phyloP scores from a whole-genome alignment of 2,329 filamentous ascomycete genomes.

The Lasiodiplodia sp. region DNA sequence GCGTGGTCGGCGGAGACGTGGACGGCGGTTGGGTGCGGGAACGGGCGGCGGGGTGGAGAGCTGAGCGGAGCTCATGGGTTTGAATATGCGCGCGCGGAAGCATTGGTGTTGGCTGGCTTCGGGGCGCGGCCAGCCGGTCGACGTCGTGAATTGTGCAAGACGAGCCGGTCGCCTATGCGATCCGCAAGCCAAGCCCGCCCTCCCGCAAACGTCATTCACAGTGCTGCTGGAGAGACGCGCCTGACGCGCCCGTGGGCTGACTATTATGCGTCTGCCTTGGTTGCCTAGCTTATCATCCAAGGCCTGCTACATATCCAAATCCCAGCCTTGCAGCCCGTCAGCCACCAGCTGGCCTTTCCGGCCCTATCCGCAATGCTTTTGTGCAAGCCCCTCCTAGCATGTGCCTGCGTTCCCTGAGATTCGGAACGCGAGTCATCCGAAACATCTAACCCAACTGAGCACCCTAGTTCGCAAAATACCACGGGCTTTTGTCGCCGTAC shows the following conservation, averaged over 20 bases:
- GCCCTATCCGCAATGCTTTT: conserved; percentile 2
- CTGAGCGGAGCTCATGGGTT: conserved; percentile 9
- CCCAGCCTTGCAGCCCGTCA: conserved; percentile 3
- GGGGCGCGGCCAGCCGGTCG: conserved; percentile 9
- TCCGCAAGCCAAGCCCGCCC: conserved; percentile 19
- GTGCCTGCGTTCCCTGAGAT: background rate
- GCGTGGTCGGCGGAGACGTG: conserved; percentile 3
- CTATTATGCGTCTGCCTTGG: background rate
- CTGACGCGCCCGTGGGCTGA: background rate
- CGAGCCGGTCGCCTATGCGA: conserved; percentile 15
- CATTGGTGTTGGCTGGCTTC: conserved; percentile 26
- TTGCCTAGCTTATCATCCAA: background rate
- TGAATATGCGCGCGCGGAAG: background rate
- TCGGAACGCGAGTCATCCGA: conserved; percentile 16
- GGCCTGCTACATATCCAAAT: background rate
- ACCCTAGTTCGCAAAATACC: conserved; percentile 42
- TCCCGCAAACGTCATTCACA: conserved; percentile 13
- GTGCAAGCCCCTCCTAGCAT: conserved; percentile 4
- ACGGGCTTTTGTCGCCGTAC: conserved; percentile 56
- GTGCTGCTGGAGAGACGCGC: background rate
- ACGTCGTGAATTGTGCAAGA: conserved; percentile 21
- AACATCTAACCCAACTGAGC: background rate
- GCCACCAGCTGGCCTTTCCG: background rate
- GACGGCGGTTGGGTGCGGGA: conserved; percentile 9
- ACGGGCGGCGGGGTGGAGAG: background rate